Evolutionary conservation across 2,329 filamentous ascomycete genomes (phyloP).

Genomic region (Curvularia spicifera): DNA sequence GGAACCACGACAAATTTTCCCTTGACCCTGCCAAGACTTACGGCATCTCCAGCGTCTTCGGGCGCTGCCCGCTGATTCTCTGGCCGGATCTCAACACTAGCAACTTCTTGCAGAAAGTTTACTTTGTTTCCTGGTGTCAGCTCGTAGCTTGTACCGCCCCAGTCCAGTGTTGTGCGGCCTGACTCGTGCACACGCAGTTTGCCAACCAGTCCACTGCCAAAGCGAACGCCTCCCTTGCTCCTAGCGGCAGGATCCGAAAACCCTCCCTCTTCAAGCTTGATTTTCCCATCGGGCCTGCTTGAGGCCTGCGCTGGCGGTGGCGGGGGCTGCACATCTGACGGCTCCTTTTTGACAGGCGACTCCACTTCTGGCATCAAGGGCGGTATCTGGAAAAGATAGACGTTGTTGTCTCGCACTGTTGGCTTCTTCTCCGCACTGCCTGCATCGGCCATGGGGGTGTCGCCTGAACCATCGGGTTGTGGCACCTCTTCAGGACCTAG

Average conservation of each 20-base stretch:
- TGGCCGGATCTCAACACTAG: constrained; percentile 46
- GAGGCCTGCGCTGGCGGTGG: constrained; percentile 19
- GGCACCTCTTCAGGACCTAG: constrained; percentile 49
- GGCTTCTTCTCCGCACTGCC: constrained; percentile 26
- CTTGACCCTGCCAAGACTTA: constrained; percentile 67
- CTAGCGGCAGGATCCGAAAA: constrained; percentile 27
- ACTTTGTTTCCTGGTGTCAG: constrained; percentile 63
- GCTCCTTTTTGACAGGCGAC: constrained; percentile 45
- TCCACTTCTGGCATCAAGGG: constrained; percentile 65
- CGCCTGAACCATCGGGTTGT: constrained; percentile 51
- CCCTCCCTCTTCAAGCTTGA: constrained; percentile 44
- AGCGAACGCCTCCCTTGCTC: constrained; percentile 38
- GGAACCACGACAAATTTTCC: constrained; percentile 69
- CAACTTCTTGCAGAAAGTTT: constrained; percentile 66
- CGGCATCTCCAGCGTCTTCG: constrained; percentile 54
- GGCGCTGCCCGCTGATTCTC: constrained; percentile 46
- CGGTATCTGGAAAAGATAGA: constrained; percentile 70
- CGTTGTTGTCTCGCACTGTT: constrained; percentile 57
- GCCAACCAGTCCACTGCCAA: constrained; percentile 63
- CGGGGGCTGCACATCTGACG: constrained; percentile 21
- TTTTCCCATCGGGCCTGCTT: constrained; percentile 28
- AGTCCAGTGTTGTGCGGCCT: constrained; percentile 66
- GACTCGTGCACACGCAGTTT: constrained; percentile 68
- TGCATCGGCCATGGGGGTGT: constrained; percentile 47
- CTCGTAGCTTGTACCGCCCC: constrained; percentile 67